These are phyloP conservation scores for Kluyveromyces sp. DNA, from an alignment of 1,139 yeast species.

Conservation along the genomic window DNA sequence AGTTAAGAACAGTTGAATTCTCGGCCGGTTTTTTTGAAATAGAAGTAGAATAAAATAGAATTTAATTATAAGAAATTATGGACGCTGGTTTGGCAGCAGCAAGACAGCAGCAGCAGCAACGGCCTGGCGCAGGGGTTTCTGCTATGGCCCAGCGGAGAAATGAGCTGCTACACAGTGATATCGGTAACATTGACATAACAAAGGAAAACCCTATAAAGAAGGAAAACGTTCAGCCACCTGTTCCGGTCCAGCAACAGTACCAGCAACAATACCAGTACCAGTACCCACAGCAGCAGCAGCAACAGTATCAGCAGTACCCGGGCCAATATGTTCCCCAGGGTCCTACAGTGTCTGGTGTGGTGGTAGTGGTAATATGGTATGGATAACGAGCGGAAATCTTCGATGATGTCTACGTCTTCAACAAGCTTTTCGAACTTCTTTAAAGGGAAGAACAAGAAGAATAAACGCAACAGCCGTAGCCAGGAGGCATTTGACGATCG, in stretches of 20 bases:
- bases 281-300: slow-evolving; percentile 6
- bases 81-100: slow-evolving; percentile 17
- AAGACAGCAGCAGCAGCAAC: slow-evolving; percentile 1
- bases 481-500: slow-evolving; percentile 14
- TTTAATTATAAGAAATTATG: slow-evolving; percentile 7
- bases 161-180: slow-evolving; percentile 31
- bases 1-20: too few relatives aligned
- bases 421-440: slow-evolving; percentile 6
- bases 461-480: slow-evolving; percentile 3
- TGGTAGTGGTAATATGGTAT: too few relatives aligned
- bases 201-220: slow-evolving; percentile 31
- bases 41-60: background rate
- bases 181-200: slow-evolving; percentile 37
- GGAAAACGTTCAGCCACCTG: background rate
- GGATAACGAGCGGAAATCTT: slow-evolving; percentile 4
- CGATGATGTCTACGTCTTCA: slow-evolving; percentile 5
- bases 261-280: slow-evolving; percentile 2
- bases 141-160: slow-evolving; percentile 24
- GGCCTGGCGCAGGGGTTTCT: slow-evolving; percentile 8
- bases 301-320: slow-evolving; percentile 1
- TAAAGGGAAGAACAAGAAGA: slow-evolving; percentile 6
- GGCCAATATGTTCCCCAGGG: background rate
- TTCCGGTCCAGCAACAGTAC: slow-evolving; percentile 5
- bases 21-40: too few relatives aligned
- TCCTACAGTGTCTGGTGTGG: too few relatives aligned